phyloP scores from a whole-genome alignment of 2,329 filamentous ascomycete species.

The Claviceps digitariae region DNA sequence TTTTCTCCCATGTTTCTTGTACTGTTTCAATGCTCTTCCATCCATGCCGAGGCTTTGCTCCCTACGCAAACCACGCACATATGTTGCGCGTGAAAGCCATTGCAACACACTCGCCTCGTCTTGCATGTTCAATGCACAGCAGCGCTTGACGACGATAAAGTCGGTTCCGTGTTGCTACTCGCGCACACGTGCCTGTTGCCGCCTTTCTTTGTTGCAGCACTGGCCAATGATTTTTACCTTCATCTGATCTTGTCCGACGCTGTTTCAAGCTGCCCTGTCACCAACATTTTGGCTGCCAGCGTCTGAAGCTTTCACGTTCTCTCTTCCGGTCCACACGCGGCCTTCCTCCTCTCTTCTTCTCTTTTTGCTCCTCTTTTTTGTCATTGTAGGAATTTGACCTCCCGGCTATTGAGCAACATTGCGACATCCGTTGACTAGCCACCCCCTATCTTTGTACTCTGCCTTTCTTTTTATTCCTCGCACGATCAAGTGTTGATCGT shows the following conservation, averaged over 20 bases:
- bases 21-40: background rate
- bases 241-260: background rate
- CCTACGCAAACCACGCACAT: background rate
- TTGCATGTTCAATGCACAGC: background rate
- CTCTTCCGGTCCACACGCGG: background rate
- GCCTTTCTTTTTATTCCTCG: background rate
- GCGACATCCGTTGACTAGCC: background rate
- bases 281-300: background rate
- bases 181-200: conserved; percentile 1
- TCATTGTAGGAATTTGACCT: background rate
- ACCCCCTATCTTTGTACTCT: background rate
- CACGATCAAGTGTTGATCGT: background rate
- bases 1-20: background rate
- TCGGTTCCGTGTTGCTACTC: background rate
- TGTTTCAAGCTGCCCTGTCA: background rate
- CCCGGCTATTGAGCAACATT: background rate
- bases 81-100: background rate
- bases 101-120: background rate
- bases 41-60: background rate
- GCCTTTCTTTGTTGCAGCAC: background rate
- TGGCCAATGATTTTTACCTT: conserved; percentile 3
- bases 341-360: background rate
- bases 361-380: background rate
- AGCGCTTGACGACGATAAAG: background rate
- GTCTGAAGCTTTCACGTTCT: background rate